phyloP scores from a whole-genome alignment of 1,139 yeast species.

The Lodderomyces theae region DNA sequence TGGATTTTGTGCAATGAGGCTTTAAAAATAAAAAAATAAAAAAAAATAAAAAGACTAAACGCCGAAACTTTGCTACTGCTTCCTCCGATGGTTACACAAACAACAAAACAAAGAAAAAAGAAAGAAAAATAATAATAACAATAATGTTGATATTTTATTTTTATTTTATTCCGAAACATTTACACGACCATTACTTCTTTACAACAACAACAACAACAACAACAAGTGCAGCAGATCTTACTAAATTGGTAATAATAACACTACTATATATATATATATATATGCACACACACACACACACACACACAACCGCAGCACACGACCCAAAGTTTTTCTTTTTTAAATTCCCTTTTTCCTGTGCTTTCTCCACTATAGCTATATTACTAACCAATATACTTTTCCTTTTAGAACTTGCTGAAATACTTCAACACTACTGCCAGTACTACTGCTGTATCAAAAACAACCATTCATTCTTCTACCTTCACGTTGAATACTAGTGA shows the following conservation, averaged over 20 bases:
- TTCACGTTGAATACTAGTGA: neutral
- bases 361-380: too few relatives aligned
- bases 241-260: neutral
- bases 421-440: slow-evolving; percentile 8
- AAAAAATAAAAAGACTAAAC: too few relatives aligned
- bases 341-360: too few relatives aligned
- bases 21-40: too few relatives aligned
- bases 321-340: too few relatives aligned
- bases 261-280: neutral
- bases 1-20: too few relatives aligned
- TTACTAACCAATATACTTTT: neutral
- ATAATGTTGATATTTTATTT: too few relatives aligned
- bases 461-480: slow-evolving; percentile 10
- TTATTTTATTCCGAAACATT: neutral
- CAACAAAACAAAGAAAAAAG: neutral
- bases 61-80: too few relatives aligned
- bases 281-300: neutral
- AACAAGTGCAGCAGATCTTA: too few relatives aligned
- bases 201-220: too few relatives aligned
- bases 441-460: slow-evolving; percentile 12
- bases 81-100: too few relatives aligned
- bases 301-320: slow-evolving; percentile 3
- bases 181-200: slow-evolving; percentile 3
- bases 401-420: slow-evolving; percentile 10
- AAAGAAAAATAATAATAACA: neutral